phyloP scores from a whole-genome alignment of 2,329 filamentous ascomycete species.

The Basipetospora chlamydospora region DNA sequence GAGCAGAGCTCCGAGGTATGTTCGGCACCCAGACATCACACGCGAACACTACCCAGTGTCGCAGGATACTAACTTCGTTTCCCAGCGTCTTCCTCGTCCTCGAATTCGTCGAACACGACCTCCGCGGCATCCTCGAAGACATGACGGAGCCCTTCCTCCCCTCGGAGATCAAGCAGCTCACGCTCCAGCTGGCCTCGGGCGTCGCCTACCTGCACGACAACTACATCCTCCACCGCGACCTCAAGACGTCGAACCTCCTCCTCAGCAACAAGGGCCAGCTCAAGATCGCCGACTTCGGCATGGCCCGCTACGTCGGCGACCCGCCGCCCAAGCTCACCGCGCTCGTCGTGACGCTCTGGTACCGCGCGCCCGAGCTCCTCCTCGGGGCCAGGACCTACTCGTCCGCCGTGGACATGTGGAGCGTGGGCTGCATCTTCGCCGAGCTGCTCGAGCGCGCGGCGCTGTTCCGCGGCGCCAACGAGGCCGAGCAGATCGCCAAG shows the following conservation, averaged over 20 bases:
- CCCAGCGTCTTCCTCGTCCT: conserved; percentile 79
- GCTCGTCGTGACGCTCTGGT: conserved; percentile 94
- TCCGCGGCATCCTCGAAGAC: conserved; percentile 82
- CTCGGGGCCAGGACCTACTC: conserved; percentile 67
- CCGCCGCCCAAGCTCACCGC: conserved; percentile 70
- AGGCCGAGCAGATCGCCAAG: conserved; percentile 75
- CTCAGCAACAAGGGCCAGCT: conserved; percentile 90
- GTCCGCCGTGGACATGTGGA: conserved; percentile 82
- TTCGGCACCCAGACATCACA: neutral
- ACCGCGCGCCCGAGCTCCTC: conserved; percentile 79
- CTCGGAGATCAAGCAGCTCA: conserved; percentile 81
- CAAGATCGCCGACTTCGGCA: conserved; percentile 95
- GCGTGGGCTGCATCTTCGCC: conserved; percentile 86
- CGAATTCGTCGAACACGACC: conserved; percentile 94
- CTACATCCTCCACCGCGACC: too few relatives aligned
- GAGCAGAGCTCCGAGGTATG: conserved; percentile 1
- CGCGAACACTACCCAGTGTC: neutral
- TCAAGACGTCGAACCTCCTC: conserved; percentile 87
- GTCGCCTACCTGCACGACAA: conserved; percentile 74
- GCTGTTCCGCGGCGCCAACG: conserved; percentile 75
- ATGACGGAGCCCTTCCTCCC: conserved; percentile 89
- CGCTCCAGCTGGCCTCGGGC: conserved; percentile 68
- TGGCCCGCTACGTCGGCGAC: conserved; percentile 79
- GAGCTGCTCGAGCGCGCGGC: conserved; percentile 77
- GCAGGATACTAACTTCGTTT: conserved; percentile 11